Conservation (phyloP, 2,329 filamentous ascomycete genomes). For the Coniella lustricola region DNA sequence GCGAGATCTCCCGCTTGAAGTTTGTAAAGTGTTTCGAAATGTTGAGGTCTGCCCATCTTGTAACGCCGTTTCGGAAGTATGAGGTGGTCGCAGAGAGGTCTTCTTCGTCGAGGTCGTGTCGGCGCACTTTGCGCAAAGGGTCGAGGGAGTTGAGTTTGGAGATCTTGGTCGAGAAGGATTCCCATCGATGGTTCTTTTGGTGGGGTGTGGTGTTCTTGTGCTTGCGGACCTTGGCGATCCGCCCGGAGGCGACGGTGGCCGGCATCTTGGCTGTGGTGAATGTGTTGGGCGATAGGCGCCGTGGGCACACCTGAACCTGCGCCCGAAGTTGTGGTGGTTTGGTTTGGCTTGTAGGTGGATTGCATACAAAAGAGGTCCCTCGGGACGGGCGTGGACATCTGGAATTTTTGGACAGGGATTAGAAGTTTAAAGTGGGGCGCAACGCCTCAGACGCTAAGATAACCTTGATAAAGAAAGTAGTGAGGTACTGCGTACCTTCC, state of each 20-base stretch:
- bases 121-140: slow-evolving; percentile 81
- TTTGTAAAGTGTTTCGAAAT: slow-evolving; percentile 71
- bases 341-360: not conserved
- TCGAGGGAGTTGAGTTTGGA: slow-evolving; percentile 84
- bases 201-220: slow-evolving; percentile 65
- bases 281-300: not conserved
- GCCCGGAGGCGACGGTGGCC: slow-evolving; percentile 51
- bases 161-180: slow-evolving; percentile 85
- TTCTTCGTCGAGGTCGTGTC: slow-evolving; percentile 74
- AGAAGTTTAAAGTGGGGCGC: not conserved
- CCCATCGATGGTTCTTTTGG: slow-evolving; percentile 80
- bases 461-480: slow-evolving; percentile 13
- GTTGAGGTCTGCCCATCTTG: slow-evolving; percentile 90
- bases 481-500: not conserved
- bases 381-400: not conserved
- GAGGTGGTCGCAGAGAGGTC: slow-evolving; percentile 72
- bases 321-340: not conserved
- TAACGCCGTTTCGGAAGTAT: slow-evolving; percentile 74
- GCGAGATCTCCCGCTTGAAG: slow-evolving; percentile 68
- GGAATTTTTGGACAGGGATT: slow-evolving; percentile 15
- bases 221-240: slow-evolving; percentile 63
- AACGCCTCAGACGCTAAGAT: slow-evolving; percentile 9
- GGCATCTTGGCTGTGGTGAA: slow-evolving; percentile 44
- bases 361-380: not conserved
- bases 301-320: not conserved